Evolutionary conservation across 768 basidiomycete genomes (phyloP).

Genomic region (Boletus pseudo-olivaceus): DNA sequence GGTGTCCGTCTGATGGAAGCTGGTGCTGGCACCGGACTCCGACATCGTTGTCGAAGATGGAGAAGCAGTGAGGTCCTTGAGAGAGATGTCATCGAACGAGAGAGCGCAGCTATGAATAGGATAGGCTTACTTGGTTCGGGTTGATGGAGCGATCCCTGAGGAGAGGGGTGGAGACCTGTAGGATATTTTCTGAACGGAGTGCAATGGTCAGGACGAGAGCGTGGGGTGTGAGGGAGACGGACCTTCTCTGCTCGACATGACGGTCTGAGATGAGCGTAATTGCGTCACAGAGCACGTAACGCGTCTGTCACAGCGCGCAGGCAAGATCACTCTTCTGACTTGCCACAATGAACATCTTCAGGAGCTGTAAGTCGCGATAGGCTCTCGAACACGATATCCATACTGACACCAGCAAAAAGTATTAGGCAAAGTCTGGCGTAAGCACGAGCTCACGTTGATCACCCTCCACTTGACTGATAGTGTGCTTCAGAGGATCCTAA

Average conservation of each 20-base stretch:
- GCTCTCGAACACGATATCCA: slow-evolving; percentile 1
- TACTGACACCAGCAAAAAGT: slow-evolving; percentile 46
- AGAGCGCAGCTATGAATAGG: not conserved
- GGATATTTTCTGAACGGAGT: slow-evolving; percentile 1
- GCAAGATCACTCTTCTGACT: slow-evolving; percentile 17
- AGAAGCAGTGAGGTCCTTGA: slow-evolving; percentile 17
- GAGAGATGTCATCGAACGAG: not conserved
- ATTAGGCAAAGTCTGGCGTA: slow-evolving; percentile 93
- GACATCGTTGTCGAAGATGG: slow-evolving; percentile 34
- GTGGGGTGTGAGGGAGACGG: not conserved
- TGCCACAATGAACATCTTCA: slow-evolving; percentile 78
- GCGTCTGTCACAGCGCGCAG: slow-evolving; percentile 22
- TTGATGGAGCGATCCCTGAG: slow-evolving; percentile 12
- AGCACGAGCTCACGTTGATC: slow-evolving; percentile 35
- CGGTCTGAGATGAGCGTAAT: not conserved
- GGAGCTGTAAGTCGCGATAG: slow-evolving; percentile 55
- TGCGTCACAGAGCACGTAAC: slow-evolving; percentile 26
- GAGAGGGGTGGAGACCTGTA: slow-evolving; percentile 11
- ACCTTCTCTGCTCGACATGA: slow-evolving; percentile 15
- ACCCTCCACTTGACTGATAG: slow-evolving; percentile 22
- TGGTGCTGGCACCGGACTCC: slow-evolving; percentile 23
- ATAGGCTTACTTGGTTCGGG: slow-evolving; percentile 13
- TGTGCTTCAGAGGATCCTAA: slow-evolving; percentile 77
- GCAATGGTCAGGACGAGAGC: not conserved
- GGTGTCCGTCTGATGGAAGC: slow-evolving; percentile 19